A percentile compares a stretch with the other conserved stretches of the same genome.
Evolutionary conservation across 495 filamentous ascomycete species (phyloP).

Genomic region (Talaromyces wortmannii): DNA sequence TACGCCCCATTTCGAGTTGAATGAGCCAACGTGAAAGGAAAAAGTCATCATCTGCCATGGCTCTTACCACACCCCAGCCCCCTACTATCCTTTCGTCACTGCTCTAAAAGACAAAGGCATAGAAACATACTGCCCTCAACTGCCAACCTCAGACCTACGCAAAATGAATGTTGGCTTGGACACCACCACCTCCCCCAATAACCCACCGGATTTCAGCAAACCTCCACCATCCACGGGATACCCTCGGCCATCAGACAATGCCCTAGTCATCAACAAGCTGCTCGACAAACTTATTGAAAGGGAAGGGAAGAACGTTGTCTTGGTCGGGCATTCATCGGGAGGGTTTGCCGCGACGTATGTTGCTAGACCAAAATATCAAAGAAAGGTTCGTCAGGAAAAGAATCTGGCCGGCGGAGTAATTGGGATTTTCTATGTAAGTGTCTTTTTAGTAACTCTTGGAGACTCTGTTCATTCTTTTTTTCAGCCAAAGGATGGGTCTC

Average conservation of each 20-base stretch:
- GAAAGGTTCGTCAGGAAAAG: neutral
- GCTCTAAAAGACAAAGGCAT: neutral
- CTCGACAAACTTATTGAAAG: neutral
- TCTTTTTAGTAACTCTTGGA: neutral
- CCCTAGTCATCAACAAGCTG: neutral
- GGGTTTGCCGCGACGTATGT: neutral
- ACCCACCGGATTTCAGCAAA: neutral
- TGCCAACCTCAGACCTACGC: neutral
- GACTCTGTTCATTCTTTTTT: neutral
- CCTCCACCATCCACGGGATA: neutral
- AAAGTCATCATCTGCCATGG: slow-evolving; percentile 17
- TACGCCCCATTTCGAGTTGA: no score
- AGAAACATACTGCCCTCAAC: neutral
- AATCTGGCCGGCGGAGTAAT: neutral
- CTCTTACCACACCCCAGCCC: slow-evolving; percentile 20
- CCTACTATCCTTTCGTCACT: slow-evolving; percentile 13
- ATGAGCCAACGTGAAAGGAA: no score
- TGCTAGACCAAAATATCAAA: neutral
- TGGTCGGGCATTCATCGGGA: neutral
- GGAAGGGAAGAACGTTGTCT: neutral
- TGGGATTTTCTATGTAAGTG: neutral
- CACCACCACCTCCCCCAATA: neutral
- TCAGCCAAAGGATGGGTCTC: neutral
- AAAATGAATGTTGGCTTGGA: neutral
- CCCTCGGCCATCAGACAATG: neutral